phyloP scores from a whole-genome alignment of 345 rosid genomes.

The Camelina laxa region DNA sequence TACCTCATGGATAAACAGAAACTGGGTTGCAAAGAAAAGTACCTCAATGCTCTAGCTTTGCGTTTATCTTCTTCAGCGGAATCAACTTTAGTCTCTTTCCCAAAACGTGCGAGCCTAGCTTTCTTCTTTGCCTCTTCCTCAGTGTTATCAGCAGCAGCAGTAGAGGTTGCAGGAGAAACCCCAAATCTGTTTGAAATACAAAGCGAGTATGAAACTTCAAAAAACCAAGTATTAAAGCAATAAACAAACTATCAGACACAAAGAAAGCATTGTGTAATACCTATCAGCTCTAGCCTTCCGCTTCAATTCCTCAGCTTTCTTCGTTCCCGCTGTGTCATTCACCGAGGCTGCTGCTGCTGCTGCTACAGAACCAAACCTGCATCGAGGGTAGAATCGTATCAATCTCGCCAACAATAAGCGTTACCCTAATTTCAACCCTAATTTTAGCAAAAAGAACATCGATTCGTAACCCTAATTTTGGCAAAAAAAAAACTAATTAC shows the following conservation, averaged over 20 bases:
- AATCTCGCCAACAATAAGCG: background rate
- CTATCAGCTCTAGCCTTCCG: slow-evolving; percentile 97
- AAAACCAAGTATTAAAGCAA: slow-evolving; percentile 8
- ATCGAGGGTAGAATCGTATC: slow-evolving; percentile 21
- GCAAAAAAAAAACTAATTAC: slow-evolving; percentile 19
- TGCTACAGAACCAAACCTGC: slow-evolving; percentile 76
- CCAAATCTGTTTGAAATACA: slow-evolving; percentile 63
- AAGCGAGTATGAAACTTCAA: background rate
- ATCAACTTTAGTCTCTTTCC: slow-evolving; percentile 55
- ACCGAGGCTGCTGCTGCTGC: background rate
- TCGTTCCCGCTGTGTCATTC: slow-evolving; percentile 51
- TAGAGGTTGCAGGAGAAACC: slow-evolving; percentile 51
- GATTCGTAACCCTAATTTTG: slow-evolving; percentile 27
- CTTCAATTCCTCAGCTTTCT: slow-evolving; percentile 77
- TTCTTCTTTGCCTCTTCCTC: slow-evolving; percentile 84
- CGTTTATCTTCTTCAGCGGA: slow-evolving; percentile 75
- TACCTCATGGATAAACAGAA: background rate
- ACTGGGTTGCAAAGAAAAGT: slow-evolving; percentile 3
- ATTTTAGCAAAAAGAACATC: too few relatives aligned
- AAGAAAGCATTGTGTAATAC: slow-evolving; percentile 42
- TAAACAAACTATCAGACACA: slow-evolving; percentile 2
- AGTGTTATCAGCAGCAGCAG: slow-evolving; percentile 31
- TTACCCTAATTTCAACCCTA: too few relatives aligned
- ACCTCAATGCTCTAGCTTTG: slow-evolving; percentile 88
- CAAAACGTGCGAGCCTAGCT: slow-evolving; percentile 82